These are phyloP conservation scores for Didymella glomerata DNA, from an alignment of 2,329 filamentous ascomycete species.

Conservation along the genomic window DNA sequence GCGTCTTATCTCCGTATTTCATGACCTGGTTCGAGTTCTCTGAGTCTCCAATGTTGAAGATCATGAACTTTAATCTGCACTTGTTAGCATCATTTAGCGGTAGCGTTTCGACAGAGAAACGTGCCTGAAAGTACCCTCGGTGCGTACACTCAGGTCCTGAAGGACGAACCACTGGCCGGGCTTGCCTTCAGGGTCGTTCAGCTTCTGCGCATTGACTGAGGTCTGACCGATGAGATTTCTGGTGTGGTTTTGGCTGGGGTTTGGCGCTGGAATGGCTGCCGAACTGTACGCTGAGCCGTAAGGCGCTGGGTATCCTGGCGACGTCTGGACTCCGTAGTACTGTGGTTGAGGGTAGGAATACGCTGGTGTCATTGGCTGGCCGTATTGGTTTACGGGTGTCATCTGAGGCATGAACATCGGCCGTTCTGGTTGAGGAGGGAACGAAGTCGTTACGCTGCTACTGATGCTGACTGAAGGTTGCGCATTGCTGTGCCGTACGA, in stretches of 20 bases:
- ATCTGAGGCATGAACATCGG: constrained; percentile 35
- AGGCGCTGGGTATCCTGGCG: constrained; percentile 29
- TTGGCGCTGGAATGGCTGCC: constrained; percentile 37
- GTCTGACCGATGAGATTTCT: constrained; percentile 93
- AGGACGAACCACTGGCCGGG: constrained; percentile 96
- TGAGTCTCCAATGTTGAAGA: constrained; percentile 80
- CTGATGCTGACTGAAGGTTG: constrained; percentile 76
- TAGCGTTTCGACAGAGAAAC: constrained; percentile 30
- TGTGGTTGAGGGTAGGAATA: constrained; percentile 19
- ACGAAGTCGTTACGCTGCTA: constrained; percentile 80
- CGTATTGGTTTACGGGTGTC: constrained; percentile 53
- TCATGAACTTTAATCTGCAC: constrained; percentile 72
- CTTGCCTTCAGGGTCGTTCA: constrained; percentile 80
- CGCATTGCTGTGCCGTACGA: constrained; percentile 70
- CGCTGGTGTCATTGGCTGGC: constrained; percentile 38
- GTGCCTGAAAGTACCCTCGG: constrained; percentile 89
- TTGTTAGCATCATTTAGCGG: not conserved
- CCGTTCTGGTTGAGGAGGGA: constrained; percentile 63
- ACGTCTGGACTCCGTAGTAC: constrained; percentile 24
- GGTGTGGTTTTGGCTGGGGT: constrained; percentile 74
- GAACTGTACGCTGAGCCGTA: constrained; percentile 23
- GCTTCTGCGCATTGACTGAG: constrained; percentile 84
- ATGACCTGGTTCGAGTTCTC: constrained; percentile 64
- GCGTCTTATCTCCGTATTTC: constrained; percentile 75
- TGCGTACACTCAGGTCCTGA: constrained; percentile 92